Evolutionary conservation across 495 filamentous ascomycete genomes (phyloP).

Genomic region (Thermothielavioides terrestris): DNA sequence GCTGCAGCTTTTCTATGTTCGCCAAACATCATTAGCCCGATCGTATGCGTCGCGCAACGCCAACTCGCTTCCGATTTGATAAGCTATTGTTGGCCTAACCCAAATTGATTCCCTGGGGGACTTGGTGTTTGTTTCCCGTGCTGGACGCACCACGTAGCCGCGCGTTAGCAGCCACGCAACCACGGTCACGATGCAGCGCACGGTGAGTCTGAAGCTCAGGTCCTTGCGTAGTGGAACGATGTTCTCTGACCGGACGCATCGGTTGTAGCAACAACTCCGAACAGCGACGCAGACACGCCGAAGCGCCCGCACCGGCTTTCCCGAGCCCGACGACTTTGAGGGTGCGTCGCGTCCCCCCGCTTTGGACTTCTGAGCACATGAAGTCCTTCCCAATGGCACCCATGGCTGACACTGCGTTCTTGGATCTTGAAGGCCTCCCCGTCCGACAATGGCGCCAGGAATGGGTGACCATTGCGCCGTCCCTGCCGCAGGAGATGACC

Average conservation of each 20-base stretch:
- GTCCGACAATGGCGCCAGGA: slow-evolving; percentile 83
- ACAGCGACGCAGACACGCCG: slow-evolving; percentile 60
- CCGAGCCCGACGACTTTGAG: slow-evolving; percentile 93
- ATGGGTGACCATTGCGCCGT: slow-evolving; percentile 60
- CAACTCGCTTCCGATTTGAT: no score
- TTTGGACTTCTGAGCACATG: no score
- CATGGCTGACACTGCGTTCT: background rate
- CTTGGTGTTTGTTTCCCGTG: background rate
- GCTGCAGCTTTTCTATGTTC: no score
- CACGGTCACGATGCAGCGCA: slow-evolving; percentile 21
- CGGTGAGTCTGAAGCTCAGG: slow-evolving; percentile 14
- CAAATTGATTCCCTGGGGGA: no score
- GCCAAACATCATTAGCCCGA: no score
- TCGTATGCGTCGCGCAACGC: no score
- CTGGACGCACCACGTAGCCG: background rate
- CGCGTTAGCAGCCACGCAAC: no score
- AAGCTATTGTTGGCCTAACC: no score
- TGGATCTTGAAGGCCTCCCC: slow-evolving; percentile 50
- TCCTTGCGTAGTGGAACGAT: background rate
- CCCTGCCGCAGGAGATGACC: slow-evolving; percentile 46
- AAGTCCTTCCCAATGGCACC: background rate
- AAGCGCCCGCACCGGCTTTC: slow-evolving; percentile 59
- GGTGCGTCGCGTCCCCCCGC: slow-evolving; percentile 25
- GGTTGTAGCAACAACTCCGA: slow-evolving; percentile 29
- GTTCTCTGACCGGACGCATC: background rate